These are phyloP conservation scores for Pythium monospermum DNA, from an alignment of 352 stramenopile species.

Conservation along the genomic window DNA sequence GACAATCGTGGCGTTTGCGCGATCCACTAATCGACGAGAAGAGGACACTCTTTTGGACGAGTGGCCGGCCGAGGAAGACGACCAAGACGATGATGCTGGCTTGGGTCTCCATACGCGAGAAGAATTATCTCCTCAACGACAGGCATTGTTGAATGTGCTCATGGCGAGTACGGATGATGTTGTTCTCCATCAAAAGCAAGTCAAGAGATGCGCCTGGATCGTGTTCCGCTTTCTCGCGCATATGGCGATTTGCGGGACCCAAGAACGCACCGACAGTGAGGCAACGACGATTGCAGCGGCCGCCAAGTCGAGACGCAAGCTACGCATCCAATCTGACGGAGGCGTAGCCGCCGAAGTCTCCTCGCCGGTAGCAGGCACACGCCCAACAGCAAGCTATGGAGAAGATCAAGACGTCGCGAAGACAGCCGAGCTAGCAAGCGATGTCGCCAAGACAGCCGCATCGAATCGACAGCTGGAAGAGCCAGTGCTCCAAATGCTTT, in stretches of 20 bases:
- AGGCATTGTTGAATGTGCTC: constrained; percentile 36
- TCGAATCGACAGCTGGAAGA: constrained; percentile 70
- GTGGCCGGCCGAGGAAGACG: constrained; percentile 30
- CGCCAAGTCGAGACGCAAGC: constrained; percentile 72
- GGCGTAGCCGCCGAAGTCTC: constrained; percentile 14
- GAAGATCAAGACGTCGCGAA: constrained; percentile 49
- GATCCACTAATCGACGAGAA: constrained; percentile 30
- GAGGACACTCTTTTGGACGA: constrained; percentile 17
- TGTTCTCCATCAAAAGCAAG: constrained; percentile 67
- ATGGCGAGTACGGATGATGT: constrained; percentile 58
- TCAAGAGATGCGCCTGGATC: constrained; percentile 66
- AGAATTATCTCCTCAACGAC: neutral
- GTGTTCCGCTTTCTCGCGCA: constrained; percentile 78
- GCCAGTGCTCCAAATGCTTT: constrained; percentile 71
- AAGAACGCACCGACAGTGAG: constrained; percentile 70
- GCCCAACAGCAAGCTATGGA: constrained; percentile 30
- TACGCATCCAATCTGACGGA: constrained; percentile 42
- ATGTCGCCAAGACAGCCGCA: constrained; percentile 72
- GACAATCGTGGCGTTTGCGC: constrained; percentile 26
- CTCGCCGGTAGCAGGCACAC: constrained; percentile 14
- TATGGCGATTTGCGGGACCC: constrained; percentile 59
- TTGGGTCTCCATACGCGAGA: neutral
- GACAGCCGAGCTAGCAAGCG: constrained; percentile 70
- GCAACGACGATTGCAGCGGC: constrained; percentile 53
- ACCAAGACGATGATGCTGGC: constrained; percentile 12